Conservation (phyloP, 2,329 filamentous ascomycete genomes). For the Fusarium virguliforme region DNA sequence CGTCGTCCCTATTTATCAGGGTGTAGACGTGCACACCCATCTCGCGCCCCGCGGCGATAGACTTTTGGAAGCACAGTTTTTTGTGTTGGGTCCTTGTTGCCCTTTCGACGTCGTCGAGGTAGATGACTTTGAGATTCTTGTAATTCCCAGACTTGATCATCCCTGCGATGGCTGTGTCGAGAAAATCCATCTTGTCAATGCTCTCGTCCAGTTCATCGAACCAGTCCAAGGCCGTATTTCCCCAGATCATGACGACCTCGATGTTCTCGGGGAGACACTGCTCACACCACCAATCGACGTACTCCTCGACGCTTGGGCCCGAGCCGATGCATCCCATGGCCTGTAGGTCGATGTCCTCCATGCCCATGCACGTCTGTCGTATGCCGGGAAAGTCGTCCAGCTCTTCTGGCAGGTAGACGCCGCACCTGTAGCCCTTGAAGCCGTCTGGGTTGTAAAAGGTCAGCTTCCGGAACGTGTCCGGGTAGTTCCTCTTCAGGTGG, state of each 20-base stretch:
- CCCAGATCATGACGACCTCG: conserved; percentile 33
- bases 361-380: conserved; percentile 16
- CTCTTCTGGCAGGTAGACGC: background rate
- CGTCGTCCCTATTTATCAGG: conserved; percentile 32
- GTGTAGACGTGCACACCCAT: conserved; percentile 33
- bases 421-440: background rate
- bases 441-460: conserved; percentile 23
- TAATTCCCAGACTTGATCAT: conserved; percentile 15
- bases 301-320: background rate
- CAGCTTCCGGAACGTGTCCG: conserved; percentile 16
- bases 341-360: background rate
- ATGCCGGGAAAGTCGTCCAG: background rate
- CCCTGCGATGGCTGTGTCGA: conserved; percentile 21
- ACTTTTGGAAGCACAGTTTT: conserved; percentile 11
- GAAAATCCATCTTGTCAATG: background rate
- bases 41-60: conserved; percentile 22
- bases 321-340: background rate
- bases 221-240: rapidly evolving
- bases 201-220: too few relatives aligned
- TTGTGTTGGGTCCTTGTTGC: background rate
- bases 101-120: conserved; percentile 29
- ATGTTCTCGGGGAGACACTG: conserved; percentile 12
- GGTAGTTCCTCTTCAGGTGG: background rate
- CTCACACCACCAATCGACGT: background rate
- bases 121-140: conserved; percentile 28